Evolutionary conservation across 306 rosid species (phyloP).

Genomic region (Castanospermum australe): DNA sequence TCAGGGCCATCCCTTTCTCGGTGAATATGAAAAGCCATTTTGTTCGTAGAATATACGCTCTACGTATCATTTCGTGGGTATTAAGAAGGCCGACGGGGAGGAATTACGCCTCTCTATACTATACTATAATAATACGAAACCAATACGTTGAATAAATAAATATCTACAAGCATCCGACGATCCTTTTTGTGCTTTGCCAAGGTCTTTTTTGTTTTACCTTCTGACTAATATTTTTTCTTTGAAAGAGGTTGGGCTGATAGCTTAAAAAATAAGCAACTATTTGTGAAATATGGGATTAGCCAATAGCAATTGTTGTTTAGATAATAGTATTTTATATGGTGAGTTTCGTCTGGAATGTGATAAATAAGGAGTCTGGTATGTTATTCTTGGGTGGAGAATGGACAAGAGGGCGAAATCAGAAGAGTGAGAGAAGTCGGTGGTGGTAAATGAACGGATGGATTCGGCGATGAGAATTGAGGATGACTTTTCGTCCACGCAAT

Average conservation of each 20-base stretch:
- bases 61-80: constrained; percentile 33
- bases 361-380: background rate
- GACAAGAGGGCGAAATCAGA: constrained; percentile 35
- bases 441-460: constrained; percentile 15
- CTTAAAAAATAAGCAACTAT: background rate
- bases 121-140: background rate
- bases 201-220: too few relatives aligned
- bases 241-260: background rate
- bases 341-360: background rate
- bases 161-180: background rate
- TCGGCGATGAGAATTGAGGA: background rate
- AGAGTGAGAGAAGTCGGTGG: constrained; percentile 46
- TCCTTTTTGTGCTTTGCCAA: background rate
- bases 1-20: constrained; percentile 34
- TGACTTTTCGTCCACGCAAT: constrained; percentile 64
- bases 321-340: too few relatives aligned
- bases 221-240: background rate
- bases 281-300: constrained; percentile 10
- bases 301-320: background rate
- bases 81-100: constrained; percentile 34
- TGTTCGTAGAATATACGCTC: constrained; percentile 16
- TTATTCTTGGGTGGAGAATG: background rate
- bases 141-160: background rate
- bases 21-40: constrained; percentile 13
- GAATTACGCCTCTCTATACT: constrained; percentile 13